A percentile compares a stretch with the other conserved stretches of the same genome.
phyloP scores from a whole-genome alignment of 2,329 filamentous ascomycete species.

The Colletotrichum musae region DNA sequence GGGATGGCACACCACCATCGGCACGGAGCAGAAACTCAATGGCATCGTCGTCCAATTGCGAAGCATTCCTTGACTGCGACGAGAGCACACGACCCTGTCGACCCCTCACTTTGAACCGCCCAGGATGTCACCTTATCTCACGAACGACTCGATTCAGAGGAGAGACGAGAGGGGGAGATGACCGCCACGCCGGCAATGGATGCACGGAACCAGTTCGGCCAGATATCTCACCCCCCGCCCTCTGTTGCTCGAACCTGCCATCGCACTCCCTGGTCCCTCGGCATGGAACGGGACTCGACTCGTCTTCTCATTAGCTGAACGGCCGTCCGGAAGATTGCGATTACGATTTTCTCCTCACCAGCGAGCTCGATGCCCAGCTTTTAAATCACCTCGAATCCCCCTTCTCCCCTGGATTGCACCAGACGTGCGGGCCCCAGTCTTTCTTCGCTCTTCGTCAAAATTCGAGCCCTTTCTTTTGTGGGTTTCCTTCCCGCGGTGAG shows the following conservation, averaged over 20 bases:
- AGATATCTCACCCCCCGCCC: slow-evolving; percentile 11
- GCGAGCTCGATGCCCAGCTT: slow-evolving; percentile 22
- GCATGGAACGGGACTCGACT: slow-evolving; percentile 15
- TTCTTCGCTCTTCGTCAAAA: slow-evolving; percentile 37
- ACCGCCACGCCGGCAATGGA: background rate
- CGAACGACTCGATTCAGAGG: slow-evolving; percentile 6
- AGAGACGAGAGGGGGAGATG: too few species aligned
- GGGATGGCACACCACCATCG: slow-evolving; percentile 14
- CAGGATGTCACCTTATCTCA: slow-evolving; percentile 8
- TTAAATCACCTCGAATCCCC: slow-evolving; percentile 8
- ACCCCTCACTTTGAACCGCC: slow-evolving; percentile 17
- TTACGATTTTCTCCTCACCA: slow-evolving; percentile 9
- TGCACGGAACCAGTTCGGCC: background rate
- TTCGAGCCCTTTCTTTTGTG: slow-evolving; percentile 41
- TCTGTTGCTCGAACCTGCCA: background rate
- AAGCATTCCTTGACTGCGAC: background rate
- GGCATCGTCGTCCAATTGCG: slow-evolving; percentile 15
- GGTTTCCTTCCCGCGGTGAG: slow-evolving; percentile 13
- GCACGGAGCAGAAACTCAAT: slow-evolving; percentile 14
- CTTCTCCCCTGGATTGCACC: background rate
- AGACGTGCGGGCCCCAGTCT: slow-evolving; percentile 32
- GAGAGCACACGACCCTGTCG: slow-evolving; percentile 4
- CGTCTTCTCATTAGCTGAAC: slow-evolving; percentile 24
- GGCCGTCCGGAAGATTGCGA: slow-evolving; percentile 17
- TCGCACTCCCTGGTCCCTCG: slow-evolving; percentile 14